Conservation (phyloP, 2,329 filamentous ascomycete genomes). For the Stagonosporopsis chrysanthemi region DNA sequence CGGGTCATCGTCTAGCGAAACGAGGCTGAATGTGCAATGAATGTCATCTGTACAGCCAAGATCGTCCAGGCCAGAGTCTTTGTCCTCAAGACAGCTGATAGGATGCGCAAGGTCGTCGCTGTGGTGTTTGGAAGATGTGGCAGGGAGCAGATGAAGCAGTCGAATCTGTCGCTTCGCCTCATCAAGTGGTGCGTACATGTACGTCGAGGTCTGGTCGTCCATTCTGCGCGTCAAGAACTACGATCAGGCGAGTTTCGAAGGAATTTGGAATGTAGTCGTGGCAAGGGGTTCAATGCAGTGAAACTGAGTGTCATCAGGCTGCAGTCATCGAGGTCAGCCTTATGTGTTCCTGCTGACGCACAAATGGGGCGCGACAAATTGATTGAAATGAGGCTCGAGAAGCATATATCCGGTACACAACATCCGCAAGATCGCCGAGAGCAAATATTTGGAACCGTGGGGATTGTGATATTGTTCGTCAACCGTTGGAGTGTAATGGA, state of each 20-base stretch:
- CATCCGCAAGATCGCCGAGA: too few relatives aligned
- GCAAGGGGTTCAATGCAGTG: background rate
- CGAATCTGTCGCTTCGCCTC: background rate
- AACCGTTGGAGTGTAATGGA: background rate
- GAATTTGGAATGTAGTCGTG: background rate
- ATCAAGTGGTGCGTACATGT: background rate
- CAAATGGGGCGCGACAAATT: background rate
- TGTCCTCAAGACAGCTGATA: background rate
- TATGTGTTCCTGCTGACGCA: too few relatives aligned
- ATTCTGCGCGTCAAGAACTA: background rate
- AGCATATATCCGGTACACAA: background rate
- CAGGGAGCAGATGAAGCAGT: background rate
- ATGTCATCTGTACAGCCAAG: background rate
- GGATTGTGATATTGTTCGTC: background rate
- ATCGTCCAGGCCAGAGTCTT: background rate
- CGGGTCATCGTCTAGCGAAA: background rate
- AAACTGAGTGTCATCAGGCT: too few relatives aligned
- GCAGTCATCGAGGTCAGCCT: too few relatives aligned
- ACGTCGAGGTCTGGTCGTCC: background rate
- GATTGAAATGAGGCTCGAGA: background rate
- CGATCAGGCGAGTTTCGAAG: too few relatives aligned
- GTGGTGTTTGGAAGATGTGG: background rate
- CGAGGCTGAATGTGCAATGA: background rate
- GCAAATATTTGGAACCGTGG: background rate
- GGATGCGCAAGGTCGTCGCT: background rate